Percentiles rank a stretch among this genome's conserved stretches.
Conservation (phyloP, 2,329 filamentous ascomycete species). For the Phialocephala sp. region DNA sequence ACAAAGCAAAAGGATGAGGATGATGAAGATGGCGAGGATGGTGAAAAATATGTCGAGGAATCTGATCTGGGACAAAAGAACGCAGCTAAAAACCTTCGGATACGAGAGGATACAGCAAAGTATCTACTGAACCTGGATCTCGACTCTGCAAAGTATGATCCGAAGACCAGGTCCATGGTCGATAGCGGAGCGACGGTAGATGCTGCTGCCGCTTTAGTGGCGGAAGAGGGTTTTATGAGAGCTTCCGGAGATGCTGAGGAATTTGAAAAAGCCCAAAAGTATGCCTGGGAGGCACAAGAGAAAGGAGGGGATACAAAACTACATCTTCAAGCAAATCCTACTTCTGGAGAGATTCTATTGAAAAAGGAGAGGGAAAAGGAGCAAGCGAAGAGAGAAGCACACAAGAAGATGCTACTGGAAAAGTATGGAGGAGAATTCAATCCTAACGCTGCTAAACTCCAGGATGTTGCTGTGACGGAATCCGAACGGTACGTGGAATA, state of each 20-base stretch:
- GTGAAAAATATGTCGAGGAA: constrained; percentile 87
- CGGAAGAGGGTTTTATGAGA: constrained; percentile 90
- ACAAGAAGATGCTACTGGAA: constrained; percentile 73
- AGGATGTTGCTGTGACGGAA: constrained; percentile 73
- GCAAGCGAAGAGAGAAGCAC: constrained; percentile 69
- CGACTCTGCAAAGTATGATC: constrained; percentile 97
- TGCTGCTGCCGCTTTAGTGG: constrained; percentile 80
- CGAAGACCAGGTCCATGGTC: constrained; percentile 91
- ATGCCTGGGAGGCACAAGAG: constrained; percentile 96
- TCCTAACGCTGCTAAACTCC: constrained; percentile 63
- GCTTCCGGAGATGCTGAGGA: constrained; percentile 90
- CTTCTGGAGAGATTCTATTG: constrained; percentile 82
- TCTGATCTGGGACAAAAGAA: constrained; percentile 97
- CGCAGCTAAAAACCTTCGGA: constrained; percentile 85
- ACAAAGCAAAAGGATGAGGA: constrained; percentile 53
- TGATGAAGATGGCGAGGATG: constrained; percentile 61
- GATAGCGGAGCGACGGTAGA: constrained; percentile 82
- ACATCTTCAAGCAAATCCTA: constrained; percentile 96
- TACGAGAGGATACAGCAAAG: constrained; percentile 96
- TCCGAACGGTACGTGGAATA: constrained; percentile 93
- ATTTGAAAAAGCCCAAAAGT: constrained; percentile 86
- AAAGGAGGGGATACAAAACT: constrained; percentile 76
- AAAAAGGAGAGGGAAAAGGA: constrained; percentile 80
- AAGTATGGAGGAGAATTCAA: constrained; percentile 79
- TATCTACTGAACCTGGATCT: constrained; percentile 94